A percentile compares a stretch with the other conserved stretches of the same genome.
Conservation (phyloP, 1,139 yeast genomes). For the Sugiyamaella japonica region DNA sequence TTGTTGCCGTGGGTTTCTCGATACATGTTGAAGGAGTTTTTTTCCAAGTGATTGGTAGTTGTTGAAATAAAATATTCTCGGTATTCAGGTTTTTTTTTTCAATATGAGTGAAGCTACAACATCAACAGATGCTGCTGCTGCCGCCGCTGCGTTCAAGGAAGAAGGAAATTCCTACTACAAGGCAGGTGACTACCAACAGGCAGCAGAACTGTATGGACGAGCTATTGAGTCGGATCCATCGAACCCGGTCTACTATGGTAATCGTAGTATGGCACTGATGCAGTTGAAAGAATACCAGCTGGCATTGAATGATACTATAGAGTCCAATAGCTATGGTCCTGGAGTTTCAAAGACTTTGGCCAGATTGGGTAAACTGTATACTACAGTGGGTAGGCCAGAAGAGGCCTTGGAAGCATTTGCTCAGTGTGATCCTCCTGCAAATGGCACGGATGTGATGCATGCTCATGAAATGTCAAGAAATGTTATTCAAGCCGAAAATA, state of each 20-base stretch:
- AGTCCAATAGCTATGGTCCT: constrained; percentile 40
- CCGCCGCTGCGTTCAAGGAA: constrained; percentile 32
- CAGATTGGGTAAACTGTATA: constrained; percentile 42
- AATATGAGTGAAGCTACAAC: constrained; percentile 2
- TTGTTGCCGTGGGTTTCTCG: too few relatives aligned
- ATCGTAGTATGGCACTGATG: constrained; percentile 75
- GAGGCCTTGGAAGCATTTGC: constrained; percentile 38
- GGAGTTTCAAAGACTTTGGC: constrained; percentile 39
- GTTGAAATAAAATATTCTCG: not conserved
- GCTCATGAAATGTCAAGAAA: constrained; percentile 42
- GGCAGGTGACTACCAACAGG: constrained; percentile 40
- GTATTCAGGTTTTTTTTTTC: not conserved
- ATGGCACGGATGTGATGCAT: constrained; percentile 37
- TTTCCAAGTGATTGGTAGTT: not conserved
- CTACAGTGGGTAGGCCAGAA: constrained; percentile 40
- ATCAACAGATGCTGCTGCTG: constrained; percentile 12
- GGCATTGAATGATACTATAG: constrained; percentile 54
- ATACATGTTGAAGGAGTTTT: too few relatives aligned
- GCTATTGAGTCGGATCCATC: constrained; percentile 43
- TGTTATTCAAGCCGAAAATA: constrained; percentile 37
- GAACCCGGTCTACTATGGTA: constrained; percentile 58
- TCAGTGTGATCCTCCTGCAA: constrained; percentile 30
- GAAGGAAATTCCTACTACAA: constrained; percentile 45
- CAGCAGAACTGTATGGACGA: constrained; percentile 40
- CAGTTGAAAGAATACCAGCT: constrained; percentile 56